phyloP scores from a whole-genome alignment of 2,329 filamentous ascomycete genomes.

The Pezicula carpinea region DNA sequence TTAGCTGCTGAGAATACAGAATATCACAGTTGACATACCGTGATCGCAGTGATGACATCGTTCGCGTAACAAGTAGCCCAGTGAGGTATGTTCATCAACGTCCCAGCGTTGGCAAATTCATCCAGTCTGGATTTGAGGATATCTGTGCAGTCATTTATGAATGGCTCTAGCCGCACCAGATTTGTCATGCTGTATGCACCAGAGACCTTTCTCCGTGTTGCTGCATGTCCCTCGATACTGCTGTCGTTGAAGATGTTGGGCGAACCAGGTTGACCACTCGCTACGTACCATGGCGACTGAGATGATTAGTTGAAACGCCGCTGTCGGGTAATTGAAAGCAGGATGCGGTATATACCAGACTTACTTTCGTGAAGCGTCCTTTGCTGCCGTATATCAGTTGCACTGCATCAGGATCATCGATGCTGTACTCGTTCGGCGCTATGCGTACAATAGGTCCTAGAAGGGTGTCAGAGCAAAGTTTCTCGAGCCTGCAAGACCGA shows the following conservation, averaged over 20 bases:
- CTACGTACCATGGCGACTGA: slow-evolving; percentile 17
- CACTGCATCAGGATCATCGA: slow-evolving; percentile 34
- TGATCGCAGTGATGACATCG: slow-evolving; percentile 45
- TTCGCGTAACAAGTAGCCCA: slow-evolving; percentile 42
- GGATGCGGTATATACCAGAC: too few relatives aligned
- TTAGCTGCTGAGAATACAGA: too few relatives aligned
- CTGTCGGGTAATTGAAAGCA: too few relatives aligned
- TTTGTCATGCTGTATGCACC: slow-evolving; percentile 41
- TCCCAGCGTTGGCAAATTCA: slow-evolving; percentile 28
- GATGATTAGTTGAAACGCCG: neutral
- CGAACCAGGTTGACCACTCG: slow-evolving; percentile 11
- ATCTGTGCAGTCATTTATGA: slow-evolving; percentile 39
- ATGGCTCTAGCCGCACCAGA: slow-evolving; percentile 40
- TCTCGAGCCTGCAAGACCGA: too few relatives aligned
- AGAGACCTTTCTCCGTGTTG: slow-evolving; percentile 35
- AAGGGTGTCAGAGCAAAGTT: neutral
- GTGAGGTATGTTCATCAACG: slow-evolving; percentile 32
- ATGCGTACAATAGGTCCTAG: slow-evolving; percentile 39
- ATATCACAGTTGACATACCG: slow-evolving; percentile 18
- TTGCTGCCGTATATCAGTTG: slow-evolving; percentile 38
- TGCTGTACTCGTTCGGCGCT: slow-evolving; percentile 41
- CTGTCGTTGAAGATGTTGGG: slow-evolving; percentile 28
- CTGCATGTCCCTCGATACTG: slow-evolving; percentile 32
- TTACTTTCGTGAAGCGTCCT: slow-evolving; percentile 33
- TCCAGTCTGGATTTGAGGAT: slow-evolving; percentile 32